phyloP scores from a whole-genome alignment of 495 filamentous ascomycete genomes.

The Pyrenula aspistea region DNA sequence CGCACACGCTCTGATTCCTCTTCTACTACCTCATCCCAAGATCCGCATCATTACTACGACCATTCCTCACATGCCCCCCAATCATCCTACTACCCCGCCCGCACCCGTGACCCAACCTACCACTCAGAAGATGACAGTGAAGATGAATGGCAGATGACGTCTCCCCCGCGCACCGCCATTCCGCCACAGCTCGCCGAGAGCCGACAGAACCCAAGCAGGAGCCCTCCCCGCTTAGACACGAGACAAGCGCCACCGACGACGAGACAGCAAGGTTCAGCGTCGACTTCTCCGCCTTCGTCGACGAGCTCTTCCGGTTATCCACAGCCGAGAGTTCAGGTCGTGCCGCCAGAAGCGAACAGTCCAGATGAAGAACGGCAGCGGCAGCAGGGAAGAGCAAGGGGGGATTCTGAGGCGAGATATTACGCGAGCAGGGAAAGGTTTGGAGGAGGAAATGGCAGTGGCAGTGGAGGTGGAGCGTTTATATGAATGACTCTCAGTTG shows the following conservation, averaged over 20 bases:
- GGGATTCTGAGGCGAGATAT: not conserved
- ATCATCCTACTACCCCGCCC: not conserved
- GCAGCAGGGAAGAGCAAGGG: not conserved
- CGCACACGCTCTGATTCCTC: not conserved
- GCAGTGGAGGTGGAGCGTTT: not conserved
- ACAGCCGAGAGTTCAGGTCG: not conserved
- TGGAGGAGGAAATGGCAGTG: not conserved
- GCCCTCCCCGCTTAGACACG: not conserved
- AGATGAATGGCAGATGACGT: not conserved
- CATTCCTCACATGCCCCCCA: not conserved
- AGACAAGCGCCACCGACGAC: not conserved
- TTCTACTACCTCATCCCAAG: not conserved
- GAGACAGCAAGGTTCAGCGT: not conserved
- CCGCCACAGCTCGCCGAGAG: not conserved
- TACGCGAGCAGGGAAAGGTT: not conserved
- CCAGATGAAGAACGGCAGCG: not conserved
- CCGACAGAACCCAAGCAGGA: no score
- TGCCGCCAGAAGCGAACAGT: not conserved
- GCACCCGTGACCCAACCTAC: not conserved
- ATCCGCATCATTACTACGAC: not conserved
- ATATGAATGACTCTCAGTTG: not conserved
- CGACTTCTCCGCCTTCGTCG: not conserved
- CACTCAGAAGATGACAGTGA: not conserved
- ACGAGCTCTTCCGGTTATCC: not conserved
- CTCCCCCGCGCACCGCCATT: not conserved